Base-by-base conservation (phyloP, 2,329 filamentous ascomycete genomes). In the Mycogone perniciosa region DNA sequence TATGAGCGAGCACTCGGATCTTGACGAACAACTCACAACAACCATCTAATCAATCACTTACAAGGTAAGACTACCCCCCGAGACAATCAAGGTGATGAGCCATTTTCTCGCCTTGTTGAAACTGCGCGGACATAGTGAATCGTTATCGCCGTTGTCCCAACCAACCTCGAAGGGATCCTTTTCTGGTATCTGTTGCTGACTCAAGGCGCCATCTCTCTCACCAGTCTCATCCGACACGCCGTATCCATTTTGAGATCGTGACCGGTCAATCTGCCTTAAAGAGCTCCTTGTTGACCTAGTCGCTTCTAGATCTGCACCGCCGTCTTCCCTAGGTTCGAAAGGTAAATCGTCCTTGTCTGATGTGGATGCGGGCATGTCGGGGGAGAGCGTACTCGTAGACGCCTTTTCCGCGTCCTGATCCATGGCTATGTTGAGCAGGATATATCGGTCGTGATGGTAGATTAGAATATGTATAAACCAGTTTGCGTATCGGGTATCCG, bases 61-160 rank as follows among this genome's bases (percentile, higher is more conserved):
- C 86, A 96, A 90, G 67, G 88, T 92, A 53, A 93, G 75, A 43
- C 88, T 88, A 6, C 85, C 86, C 50, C 77, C 65, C 7, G 84
- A 83, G n/a, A 90, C 77, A 51, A 96, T 85, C 34, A 82, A 58
- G 1, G 91, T 83, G 54, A 96, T 85, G 31, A 82, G 51, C 92
- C 92, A 96, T 63, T 91, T 91, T 54, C 81, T 79, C n/a, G 69
- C 63, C 13, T 67, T 76, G 11, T 68, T 71, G 72, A 89, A 82
- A 64, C 80, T 89, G 52, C 85, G 81, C 0, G 91, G 91, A 59
- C 85, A 87, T 67, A 81, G 64, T 0, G 86, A 84, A 64, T 96
- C 91, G 44, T 74, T 70, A 52, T 89, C 84, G 5, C 76, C 77
- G 10, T 37, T 20, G 3, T 54, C 52, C 52, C 52, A 54, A 6